phyloP scores from a whole-genome alignment of 176 grass and related monocot species.

The Areca catechu region DNA sequence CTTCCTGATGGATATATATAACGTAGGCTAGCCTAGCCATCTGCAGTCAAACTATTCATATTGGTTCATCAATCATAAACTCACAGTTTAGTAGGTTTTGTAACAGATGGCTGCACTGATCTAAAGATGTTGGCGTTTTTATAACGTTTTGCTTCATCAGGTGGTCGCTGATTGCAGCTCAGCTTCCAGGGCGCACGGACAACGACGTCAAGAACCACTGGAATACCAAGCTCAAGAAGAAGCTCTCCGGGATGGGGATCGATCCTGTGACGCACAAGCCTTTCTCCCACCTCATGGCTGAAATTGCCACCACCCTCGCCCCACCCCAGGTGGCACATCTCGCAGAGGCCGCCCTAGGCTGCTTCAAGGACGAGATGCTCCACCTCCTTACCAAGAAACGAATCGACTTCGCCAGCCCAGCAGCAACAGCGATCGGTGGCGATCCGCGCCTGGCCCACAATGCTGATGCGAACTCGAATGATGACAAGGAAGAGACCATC shows the following conservation, averaged over 20 bases:
- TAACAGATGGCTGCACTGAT: too few species aligned
- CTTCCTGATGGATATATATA: background rate
- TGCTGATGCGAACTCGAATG: background rate
- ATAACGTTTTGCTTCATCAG: conserved; percentile 6
- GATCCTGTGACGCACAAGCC: conserved; percentile 96
- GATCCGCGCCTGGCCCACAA: conserved; percentile 6
- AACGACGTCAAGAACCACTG: conserved; percentile 99
- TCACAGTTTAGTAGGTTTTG: too few species aligned
- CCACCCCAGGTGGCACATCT: conserved; percentile 87
- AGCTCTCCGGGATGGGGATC: conserved; percentile 96
- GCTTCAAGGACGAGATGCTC: conserved; percentile 99
- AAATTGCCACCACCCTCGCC: conserved; percentile 85
- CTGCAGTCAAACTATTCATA: too few species aligned
- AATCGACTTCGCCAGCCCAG: conserved; percentile 19
- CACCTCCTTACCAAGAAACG: conserved; percentile 89
- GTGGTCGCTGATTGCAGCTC: conserved; percentile 93
- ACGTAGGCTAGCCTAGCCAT: too few species aligned
- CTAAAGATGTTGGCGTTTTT: too few species aligned
- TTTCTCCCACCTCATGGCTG: conserved; percentile 95
- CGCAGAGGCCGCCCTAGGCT: conserved; percentile 83
- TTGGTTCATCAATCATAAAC: too few species aligned
- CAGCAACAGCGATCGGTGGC: background rate
- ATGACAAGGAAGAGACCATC: conserved; percentile 34
- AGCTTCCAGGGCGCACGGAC: conserved; percentile 79
- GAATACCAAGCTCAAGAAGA: conserved; percentile 99